These are phyloP conservation scores for Thermothielavioides terrestris DNA, from an alignment of 495 filamentous ascomycete species.

Conservation along the genomic window DNA sequence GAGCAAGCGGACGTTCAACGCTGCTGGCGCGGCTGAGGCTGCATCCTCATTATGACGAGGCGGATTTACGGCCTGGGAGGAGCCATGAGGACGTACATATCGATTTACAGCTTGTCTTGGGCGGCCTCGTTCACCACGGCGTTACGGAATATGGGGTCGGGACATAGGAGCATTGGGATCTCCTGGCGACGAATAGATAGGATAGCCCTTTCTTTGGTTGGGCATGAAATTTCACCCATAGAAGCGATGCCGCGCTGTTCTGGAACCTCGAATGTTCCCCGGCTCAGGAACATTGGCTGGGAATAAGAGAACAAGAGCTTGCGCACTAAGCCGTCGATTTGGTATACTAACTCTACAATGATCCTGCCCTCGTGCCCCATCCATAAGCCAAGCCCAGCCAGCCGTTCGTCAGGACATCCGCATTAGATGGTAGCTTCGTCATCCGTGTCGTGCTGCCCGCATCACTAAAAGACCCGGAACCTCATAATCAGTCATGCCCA, in stretches of 20 bases:
- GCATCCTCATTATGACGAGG: conserved; percentile 55
- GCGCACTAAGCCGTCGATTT: background rate
- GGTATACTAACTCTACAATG: conserved; percentile 1
- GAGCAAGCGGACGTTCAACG: conserved; percentile 50
- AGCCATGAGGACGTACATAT: conserved; percentile 10
- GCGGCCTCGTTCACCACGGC: conserved; percentile 3
- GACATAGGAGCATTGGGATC: background rate
- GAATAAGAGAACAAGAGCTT: background rate
- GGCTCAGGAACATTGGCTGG: background rate
- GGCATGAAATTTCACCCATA: background rate
- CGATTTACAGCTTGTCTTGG: background rate
- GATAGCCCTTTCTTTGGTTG: background rate
- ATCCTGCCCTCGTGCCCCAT: background rate
- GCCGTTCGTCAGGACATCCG: background rate
- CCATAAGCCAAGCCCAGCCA: background rate
- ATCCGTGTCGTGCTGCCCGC: background rate
- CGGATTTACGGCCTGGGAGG: conserved; percentile 12
- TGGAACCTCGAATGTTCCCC: too few relatives aligned
- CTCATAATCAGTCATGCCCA: conserved; percentile 2
- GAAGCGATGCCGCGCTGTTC: too few relatives aligned
- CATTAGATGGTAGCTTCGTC: background rate
- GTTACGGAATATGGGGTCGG: conserved; percentile 4
- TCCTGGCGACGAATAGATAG: background rate
- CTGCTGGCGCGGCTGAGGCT: conserved; percentile 58
- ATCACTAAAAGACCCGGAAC: background rate